Evolutionary conservation across 148 eudicot species (phyloP).

Genomic region (Spergularia marina): DNA sequence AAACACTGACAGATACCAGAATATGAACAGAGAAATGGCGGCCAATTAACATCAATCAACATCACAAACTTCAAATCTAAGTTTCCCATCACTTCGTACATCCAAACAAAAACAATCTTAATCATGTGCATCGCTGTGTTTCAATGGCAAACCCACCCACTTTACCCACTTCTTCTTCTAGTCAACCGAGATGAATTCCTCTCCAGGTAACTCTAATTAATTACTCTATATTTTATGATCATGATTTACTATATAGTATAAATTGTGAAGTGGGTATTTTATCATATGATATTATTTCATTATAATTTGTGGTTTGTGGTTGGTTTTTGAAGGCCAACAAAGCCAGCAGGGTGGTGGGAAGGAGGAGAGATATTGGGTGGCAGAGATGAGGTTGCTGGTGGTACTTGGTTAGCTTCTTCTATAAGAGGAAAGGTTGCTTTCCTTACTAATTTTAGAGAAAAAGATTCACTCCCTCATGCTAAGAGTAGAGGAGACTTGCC

Average conservation of each 20-base stretch:
- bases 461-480: slow-evolving; percentile 28
- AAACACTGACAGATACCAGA: no score
- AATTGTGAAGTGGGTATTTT: neutral
- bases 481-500: slow-evolving; percentile 76
- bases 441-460: slow-evolving; percentile 75
- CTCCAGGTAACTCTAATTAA: slow-evolving; percentile 37
- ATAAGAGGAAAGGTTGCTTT: slow-evolving; percentile 67
- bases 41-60: neutral
- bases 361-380: slow-evolving; percentile 75
- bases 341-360: slow-evolving; percentile 78
- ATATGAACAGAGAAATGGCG: no score
- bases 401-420: slow-evolving; percentile 83
- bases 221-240: no score
- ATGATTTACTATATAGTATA: no score
- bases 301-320: neutral
- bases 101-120: no score
- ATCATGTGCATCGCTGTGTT: slow-evolving; percentile 80
- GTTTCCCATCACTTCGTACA: neutral
- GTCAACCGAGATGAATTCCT: slow-evolving; percentile 83
- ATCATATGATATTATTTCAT: no score
- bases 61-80: neutral
- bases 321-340: slow-evolving; percentile 47
- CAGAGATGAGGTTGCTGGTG: slow-evolving; percentile 72
- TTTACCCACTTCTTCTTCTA: slow-evolving; percentile 66
- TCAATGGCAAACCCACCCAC: slow-evolving; percentile 77